Evolutionary conservation across 805 yeast genomes (phyloP), one percentile per base, ranked within the genome.

Genomic region (Candida hispaniensis): DNA sequence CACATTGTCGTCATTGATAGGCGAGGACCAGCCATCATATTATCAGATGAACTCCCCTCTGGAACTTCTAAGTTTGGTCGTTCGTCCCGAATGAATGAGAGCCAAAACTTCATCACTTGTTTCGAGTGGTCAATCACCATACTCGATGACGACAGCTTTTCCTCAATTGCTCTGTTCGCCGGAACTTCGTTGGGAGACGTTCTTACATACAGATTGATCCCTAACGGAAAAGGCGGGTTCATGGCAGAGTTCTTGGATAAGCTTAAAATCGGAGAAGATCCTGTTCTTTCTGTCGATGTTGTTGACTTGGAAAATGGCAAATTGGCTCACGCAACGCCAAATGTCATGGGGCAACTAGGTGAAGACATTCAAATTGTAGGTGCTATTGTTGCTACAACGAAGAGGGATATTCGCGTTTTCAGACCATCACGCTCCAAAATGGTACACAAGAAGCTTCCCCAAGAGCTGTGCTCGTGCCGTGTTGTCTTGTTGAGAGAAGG

Each of bases 121-220:
- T 52, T 81, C 32, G 85, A 82, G 44, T 82, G 86, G 53, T 68
- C 86, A 0, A 76, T 80, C 14, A 70, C 79, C 64, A 71, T 71
- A 20, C 61, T 68, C 34, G 79, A 75, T 1, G 72, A 69, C 17
- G 91, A 79, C 39, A 68, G 67, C 0, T 79, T 66, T 47, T 74
- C 91, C 0, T 75, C 83, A n/a, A 70, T 86, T 21, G 47, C 80
- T 15, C 55, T 86, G 56, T 56, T 71, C 14, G 79, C 75, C 8
- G 97, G 97, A 14, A 79, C 94, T 0, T 69, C 72, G 39, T 58
- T 59, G 10, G 96, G 96, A 11, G 79, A 80, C 39, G 49, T 83
- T 8, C 42, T 76, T 16, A 64, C 73, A 0, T 81, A 68, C 55
- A 73, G 75, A 47, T 55, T 86, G 2, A 51, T 74, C 4, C 93